Conservation (phyloP, 495 filamentous ascomycete genomes). For the Apiosordaria backusii region DNA sequence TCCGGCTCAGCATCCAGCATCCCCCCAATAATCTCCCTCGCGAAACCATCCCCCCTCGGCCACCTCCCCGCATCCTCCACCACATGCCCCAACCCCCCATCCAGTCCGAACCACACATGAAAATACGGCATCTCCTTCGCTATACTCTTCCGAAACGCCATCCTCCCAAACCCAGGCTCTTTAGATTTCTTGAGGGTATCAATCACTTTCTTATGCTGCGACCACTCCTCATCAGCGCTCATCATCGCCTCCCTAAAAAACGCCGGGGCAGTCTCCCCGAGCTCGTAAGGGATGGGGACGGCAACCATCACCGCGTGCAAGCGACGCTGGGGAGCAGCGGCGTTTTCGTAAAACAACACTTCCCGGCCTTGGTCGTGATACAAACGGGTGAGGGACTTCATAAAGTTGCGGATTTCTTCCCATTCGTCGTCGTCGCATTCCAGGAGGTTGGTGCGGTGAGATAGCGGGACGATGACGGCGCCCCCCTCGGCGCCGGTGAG, state of each 20-base stretch:
- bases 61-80: slow-evolving; percentile 84
- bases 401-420: slow-evolving; percentile 99
- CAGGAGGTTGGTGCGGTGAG: slow-evolving; percentile 83
- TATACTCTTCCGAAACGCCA: slow-evolving; percentile 76
- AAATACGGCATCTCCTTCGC: slow-evolving; percentile 99
- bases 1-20: slow-evolving; percentile 85
- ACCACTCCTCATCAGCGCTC: slow-evolving; percentile 83
- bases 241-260: slow-evolving; percentile 96
- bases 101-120: slow-evolving; percentile 91
- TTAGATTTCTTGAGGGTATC: slow-evolving; percentile 71
- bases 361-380: slow-evolving; percentile 87
- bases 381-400: slow-evolving; percentile 91
- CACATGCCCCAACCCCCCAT: slow-evolving; percentile 89
- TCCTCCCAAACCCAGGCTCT: slow-evolving; percentile 64
- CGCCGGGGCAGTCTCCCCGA: slow-evolving; percentile 86
- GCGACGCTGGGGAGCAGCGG: slow-evolving; percentile 72
- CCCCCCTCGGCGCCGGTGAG: slow-evolving; percentile 65
- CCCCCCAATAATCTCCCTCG: slow-evolving; percentile 84
- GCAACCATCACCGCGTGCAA: slow-evolving; percentile 82
- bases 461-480: slow-evolving; percentile 83
- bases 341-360: slow-evolving; percentile 97
- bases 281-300: slow-evolving; percentile 79
- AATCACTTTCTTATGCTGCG: slow-evolving; percentile 90
- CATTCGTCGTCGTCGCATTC: slow-evolving; percentile 99
- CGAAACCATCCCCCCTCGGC: slow-evolving; percentile 93